Evolutionary conservation across 2,329 filamentous ascomycete species (phyloP).

Genomic region (Fusarium caatingaense): DNA sequence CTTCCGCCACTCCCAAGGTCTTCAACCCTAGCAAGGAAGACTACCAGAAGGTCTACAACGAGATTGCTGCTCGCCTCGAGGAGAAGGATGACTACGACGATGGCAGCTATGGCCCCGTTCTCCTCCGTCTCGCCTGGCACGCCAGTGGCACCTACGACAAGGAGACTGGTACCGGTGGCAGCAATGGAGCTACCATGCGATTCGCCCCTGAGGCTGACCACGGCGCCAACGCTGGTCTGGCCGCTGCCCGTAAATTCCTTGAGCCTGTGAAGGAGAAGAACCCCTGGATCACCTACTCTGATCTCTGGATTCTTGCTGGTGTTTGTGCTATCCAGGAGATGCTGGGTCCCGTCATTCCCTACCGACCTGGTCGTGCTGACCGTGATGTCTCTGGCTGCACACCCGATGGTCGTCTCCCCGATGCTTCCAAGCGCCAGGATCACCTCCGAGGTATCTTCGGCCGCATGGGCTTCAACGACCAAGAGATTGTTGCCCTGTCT

Average conservation of each 20-base stretch:
- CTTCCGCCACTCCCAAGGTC: constrained; percentile 63
- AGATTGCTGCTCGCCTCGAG: constrained; percentile 81
- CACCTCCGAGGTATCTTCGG: constrained; percentile 93
- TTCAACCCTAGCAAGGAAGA: constrained; percentile 84
- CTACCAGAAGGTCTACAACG: constrained; percentile 96
- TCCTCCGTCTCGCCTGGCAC: constrained; percentile 94
- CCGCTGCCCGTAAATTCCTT: constrained; percentile 88
- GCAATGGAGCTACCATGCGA: constrained; percentile 97
- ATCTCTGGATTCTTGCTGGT: constrained; percentile 94
- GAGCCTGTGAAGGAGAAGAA: constrained; percentile 89
- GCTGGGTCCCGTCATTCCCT: constrained; percentile 88
- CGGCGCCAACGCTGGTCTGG: constrained; percentile 92
- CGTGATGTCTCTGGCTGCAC: constrained; percentile 86
- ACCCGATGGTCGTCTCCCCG: constrained; percentile 87
- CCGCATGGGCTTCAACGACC: constrained; percentile 98
- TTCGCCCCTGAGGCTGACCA: constrained; percentile 90
- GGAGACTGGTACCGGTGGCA: constrained; percentile 87
- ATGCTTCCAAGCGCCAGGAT: constrained; percentile 79
- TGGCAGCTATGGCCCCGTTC: constrained; percentile 92
- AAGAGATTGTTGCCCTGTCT: constrained; percentile 90
- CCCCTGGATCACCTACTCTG: constrained; percentile 96
- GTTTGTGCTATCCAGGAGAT: constrained; percentile 93
- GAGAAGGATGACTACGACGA: constrained; percentile 97
- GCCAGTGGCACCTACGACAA: constrained; percentile 92
- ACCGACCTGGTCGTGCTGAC: constrained; percentile 86